Evolutionary conservation across 108 stramenopile species (phyloP).

Genomic region (Nannochloropsis granulata): DNA sequence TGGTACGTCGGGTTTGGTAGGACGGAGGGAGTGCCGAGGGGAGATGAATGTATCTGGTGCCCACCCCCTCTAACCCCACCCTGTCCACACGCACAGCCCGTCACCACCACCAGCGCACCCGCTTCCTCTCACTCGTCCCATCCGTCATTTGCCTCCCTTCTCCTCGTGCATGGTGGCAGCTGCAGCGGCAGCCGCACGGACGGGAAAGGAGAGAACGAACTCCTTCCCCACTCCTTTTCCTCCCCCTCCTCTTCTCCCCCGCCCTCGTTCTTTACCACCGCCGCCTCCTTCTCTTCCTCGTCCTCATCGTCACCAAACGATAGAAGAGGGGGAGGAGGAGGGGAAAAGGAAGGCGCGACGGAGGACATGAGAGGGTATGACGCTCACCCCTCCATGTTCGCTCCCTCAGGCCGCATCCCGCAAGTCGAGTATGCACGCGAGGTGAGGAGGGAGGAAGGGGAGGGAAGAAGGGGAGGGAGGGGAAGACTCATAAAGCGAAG

Average conservation of each 20-base stretch:
- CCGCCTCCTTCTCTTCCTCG: background rate
- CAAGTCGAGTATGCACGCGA: background rate
- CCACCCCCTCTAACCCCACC: too few relatives aligned
- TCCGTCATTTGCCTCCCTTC: too few relatives aligned
- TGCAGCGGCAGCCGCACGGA: too few relatives aligned
- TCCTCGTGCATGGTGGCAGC: too few relatives aligned
- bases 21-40: too few relatives aligned
- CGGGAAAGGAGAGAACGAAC: background rate
- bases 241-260: background rate
- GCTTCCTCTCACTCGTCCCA: too few relatives aligned
- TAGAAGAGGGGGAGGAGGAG: background rate
- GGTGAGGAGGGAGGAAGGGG: background rate
- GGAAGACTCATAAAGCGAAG: background rate
- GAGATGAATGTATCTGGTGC: too few relatives aligned
- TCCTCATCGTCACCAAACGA: background rate
- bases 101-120: too few relatives aligned
- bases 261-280: background rate
- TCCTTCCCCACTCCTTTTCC: background rate
- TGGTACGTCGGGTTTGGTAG: too few relatives aligned
- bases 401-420: background rate
- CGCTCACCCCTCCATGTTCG: background rate
- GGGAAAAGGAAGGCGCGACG: background rate
- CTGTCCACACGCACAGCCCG: too few relatives aligned
- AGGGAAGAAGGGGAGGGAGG: background rate
- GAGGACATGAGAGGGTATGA: background rate